Conservation (phyloP, 805 yeast genomes). For the Nakazawaea ishiwadae region DNA sequence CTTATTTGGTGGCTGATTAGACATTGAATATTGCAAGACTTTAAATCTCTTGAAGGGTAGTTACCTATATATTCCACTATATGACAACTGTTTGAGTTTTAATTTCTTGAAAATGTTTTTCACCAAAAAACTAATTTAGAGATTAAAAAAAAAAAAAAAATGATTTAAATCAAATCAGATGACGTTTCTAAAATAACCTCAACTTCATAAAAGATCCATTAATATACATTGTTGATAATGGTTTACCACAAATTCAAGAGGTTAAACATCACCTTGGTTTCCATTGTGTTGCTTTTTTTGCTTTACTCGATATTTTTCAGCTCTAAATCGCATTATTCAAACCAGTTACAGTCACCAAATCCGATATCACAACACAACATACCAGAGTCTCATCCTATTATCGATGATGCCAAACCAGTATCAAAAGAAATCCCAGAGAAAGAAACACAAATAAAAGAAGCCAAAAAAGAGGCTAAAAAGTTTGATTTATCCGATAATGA, state of each 20-base stretch:
- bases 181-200: neutral
- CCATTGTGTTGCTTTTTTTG: slow-evolving; percentile 17
- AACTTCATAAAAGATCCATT: neutral
- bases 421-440: neutral
- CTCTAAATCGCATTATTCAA: slow-evolving; percentile 15
- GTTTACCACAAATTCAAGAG: slow-evolving; percentile 5
- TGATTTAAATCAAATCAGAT: too few species aligned
- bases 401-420: too few species aligned
- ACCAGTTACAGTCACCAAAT: slow-evolving; percentile 18
- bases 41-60: neutral
- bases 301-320: slow-evolving; percentile 16
- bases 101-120: too few species aligned
- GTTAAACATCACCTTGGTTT: slow-evolving; percentile 6
- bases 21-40: neutral
- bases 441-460: neutral
- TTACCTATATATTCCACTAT: too few species aligned
- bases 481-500: slow-evolving; percentile 5
- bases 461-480: neutral
- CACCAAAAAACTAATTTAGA: too few species aligned
- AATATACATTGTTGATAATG: neutral
- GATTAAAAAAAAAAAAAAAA: too few species aligned
- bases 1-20: neutral
- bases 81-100: too few species aligned
- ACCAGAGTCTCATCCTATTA: too few species aligned
- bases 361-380: slow-evolving; percentile 13